Evolutionary conservation across 1,139 yeast genomes (phyloP), one percentile per base, ranked within the genome.

Genomic region (Yamadazyma songkhlaensis): DNA sequence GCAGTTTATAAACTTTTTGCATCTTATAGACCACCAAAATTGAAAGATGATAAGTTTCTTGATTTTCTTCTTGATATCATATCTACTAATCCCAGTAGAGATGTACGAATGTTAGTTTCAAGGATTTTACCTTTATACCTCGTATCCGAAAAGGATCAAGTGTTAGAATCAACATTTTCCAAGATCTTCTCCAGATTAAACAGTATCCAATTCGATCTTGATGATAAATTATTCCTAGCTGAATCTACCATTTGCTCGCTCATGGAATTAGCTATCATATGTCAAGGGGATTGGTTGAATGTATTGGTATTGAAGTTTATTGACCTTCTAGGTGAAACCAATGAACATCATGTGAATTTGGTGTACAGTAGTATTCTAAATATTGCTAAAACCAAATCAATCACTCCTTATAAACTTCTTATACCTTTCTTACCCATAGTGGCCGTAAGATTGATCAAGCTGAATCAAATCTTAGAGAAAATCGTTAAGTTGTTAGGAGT

Each of bases 391-490:
- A 59, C 68, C 2, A 67, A 69, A 41, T 55, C 63, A 1, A 55
- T 77, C 23, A 74, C 85, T 2, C 81, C 88, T 0, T 81, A 82
- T 64, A 86, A 84, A 51, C 59, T 92, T 12, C 62, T 89, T 25
- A 77, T 88, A 3, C 96, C 96, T 0, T 85, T 79, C 46, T 72
- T 92, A 53, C 86, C 94, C 1, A 74, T 84, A 35, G 67, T 89
- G n/a, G 76, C 92, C 29, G 75, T 81, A 37, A 72, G 76, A 34
- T 68, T 87, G 11, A 80, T 87, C 2, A 79, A 79, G 44, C 77
- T 76, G 36, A 77, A 81, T 0, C 62, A 68, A n/a, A 64, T 85
- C 39, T 67, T 86, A 26, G 67, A 67, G 15, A 72, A 76, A 42
- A 66, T 92, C 11, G 74, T 90, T 6, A 80, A 79, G 29, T 64